phyloP scores from a whole-genome alignment of 1,284 basidiomycete genomes.

The Quambalaria eucalypti region DNA sequence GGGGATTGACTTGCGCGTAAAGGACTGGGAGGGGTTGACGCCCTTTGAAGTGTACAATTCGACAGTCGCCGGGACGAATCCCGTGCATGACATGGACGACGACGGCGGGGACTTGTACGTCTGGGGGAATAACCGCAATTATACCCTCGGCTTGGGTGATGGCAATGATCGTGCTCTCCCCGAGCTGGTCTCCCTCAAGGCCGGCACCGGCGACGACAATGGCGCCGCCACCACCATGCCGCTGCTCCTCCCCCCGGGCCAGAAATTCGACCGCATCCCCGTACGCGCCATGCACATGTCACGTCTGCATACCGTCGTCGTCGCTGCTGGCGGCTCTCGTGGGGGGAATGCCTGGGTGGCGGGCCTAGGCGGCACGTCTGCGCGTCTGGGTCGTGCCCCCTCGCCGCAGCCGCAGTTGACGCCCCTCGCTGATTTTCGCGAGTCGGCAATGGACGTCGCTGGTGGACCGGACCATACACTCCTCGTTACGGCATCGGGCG shows the following conservation, averaged over 20 bases:
- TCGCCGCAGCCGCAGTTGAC: conserved; percentile 69
- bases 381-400: conserved; percentile 59
- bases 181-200: conserved; percentile 61
- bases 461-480: conserved; percentile 91
- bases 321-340: conserved; percentile 16
- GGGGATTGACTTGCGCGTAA: conserved; percentile 57
- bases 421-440: conserved; percentile 57
- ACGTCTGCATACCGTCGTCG: conserved; percentile 35
- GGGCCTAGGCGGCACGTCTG: conserved; percentile 34
- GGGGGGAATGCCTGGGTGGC: conserved; percentile 41
- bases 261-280: conserved; percentile 29
- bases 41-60: conserved; percentile 85
- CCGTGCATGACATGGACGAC: conserved; percentile 54
- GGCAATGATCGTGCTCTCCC: conserved; percentile 69
- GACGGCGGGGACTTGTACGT: conserved; percentile 60
- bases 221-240: not conserved
- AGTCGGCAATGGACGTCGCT: conserved; percentile 56
- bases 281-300: conserved; percentile 39
- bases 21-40: conserved; percentile 83
- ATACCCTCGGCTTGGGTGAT: conserved; percentile 66
- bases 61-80: conserved; percentile 39
- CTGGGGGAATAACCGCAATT: conserved; percentile 75
- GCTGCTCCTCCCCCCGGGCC: conserved; percentile 14
- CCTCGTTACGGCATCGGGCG: conserved; percentile 67
- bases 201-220: not conserved